These are phyloP conservation scores for Parietichytrium sp. DNA, from an alignment of 108 stramenopile genomes.

Conservation along the genomic window DNA sequence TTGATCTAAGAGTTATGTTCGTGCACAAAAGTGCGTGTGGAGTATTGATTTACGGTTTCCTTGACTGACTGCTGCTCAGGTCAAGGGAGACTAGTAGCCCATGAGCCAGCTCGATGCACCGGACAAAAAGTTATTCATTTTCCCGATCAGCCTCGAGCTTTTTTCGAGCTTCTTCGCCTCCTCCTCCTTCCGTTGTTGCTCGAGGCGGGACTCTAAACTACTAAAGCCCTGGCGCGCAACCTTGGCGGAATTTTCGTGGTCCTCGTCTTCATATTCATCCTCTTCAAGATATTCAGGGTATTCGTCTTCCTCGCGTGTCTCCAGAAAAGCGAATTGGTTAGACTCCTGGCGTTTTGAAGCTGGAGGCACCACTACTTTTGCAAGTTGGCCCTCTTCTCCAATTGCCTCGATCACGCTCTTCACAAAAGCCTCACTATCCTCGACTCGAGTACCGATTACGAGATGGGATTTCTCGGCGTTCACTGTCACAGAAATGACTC, in stretches of 20 bases:
- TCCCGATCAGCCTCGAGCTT: slow-evolving; percentile 28
- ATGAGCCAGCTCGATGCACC: slow-evolving; percentile 25
- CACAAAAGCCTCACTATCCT: background rate
- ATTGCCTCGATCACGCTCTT: background rate
- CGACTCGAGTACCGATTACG: slow-evolving; percentile 7
- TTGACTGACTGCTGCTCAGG: too few relatives aligned
- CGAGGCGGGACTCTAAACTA: slow-evolving; percentile 5
- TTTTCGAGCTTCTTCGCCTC: slow-evolving; percentile 19
- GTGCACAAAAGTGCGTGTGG: background rate
- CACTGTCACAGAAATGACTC: background rate
- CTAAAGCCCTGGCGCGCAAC: slow-evolving; percentile 22
- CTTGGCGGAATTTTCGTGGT: background rate
- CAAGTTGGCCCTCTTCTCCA: background rate
- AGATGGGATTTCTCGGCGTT: background rate
- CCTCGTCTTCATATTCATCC: background rate
- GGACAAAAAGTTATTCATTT: background rate
- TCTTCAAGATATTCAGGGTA: slow-evolving; percentile 34
- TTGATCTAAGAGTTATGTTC: background rate
- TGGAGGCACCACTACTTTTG: slow-evolving; percentile 14
- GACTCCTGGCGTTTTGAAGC: too few relatives aligned
- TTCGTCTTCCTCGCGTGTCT: background rate
- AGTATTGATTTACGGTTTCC: too few relatives aligned
- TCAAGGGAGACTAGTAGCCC: background rate
- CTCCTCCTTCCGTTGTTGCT: slow-evolving; percentile 32
- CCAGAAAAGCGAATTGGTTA: too few relatives aligned